Percentiles rank a stretch among this genome's conserved stretches.
Conservation (phyloP, 176 grass and related monocot species). For the Rhynchospora breviuscula region DNA sequence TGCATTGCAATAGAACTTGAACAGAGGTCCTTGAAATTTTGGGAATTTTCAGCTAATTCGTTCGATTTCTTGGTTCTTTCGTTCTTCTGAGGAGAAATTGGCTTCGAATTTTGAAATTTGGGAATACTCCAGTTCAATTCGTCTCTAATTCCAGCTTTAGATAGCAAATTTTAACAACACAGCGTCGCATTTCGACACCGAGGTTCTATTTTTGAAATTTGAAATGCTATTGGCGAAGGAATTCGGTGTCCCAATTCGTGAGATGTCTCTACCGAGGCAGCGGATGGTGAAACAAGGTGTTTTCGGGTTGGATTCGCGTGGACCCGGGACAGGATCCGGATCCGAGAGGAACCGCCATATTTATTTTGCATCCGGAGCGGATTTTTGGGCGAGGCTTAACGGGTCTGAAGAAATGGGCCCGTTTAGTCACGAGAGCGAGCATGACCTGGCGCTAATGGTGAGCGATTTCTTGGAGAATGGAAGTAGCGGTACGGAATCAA, state of each 20-base stretch:
- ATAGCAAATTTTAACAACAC: not conserved
- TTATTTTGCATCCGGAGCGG: conserved; percentile 30
- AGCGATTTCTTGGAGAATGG: conserved; percentile 83
- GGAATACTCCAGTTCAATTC: not conserved
- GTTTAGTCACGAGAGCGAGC: conserved; percentile 77
- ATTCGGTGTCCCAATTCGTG: conserved; percentile 45
- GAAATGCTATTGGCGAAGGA: conserved; percentile 75
- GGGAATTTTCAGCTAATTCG: not conserved
- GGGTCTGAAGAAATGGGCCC: conserved; percentile 13
- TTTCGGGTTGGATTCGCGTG: conserved; percentile 30
- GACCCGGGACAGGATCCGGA: not conserved
- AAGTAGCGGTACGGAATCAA: conserved; percentile 48
- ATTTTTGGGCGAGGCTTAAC: conserved; percentile 19
- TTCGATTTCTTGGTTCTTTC: not conserved
- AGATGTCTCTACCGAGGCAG: conserved; percentile 32
- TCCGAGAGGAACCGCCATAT: conserved; percentile 30
- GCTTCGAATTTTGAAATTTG: not conserved
- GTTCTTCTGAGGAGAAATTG: not conserved
- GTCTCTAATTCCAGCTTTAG: not conserved
- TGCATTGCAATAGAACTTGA: conserved; percentile 2
- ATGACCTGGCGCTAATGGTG: conserved; percentile 76
- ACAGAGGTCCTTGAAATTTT: not conserved
- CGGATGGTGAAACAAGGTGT: conserved; percentile 33
- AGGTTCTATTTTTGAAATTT: not conserved
- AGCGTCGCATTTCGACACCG: not conserved